These are phyloP conservation scores for Xylaria curta DNA, from an alignment of 495 filamentous ascomycete species.

Conservation along the genomic window DNA sequence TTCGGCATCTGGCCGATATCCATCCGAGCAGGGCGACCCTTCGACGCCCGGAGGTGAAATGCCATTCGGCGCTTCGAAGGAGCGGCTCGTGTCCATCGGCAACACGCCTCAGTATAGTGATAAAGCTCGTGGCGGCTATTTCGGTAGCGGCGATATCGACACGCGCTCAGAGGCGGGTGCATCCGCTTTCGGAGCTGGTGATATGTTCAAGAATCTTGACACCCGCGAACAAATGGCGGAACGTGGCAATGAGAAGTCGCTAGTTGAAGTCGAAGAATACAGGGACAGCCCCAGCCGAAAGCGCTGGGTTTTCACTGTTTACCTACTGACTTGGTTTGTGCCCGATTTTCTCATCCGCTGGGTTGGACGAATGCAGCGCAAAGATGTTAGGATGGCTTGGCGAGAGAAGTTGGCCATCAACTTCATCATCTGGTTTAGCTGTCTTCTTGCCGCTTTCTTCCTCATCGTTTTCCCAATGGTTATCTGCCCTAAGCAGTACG, in stretches of 20 bases:
- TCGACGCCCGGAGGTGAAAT: conserved; percentile 41
- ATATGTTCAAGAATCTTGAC: conserved; percentile 98
- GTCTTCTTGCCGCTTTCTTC: conserved; percentile 82
- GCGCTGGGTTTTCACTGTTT: conserved; percentile 91
- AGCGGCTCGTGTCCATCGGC: conserved; percentile 64
- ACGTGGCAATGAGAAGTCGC: conserved; percentile 87
- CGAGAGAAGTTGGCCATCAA: conserved; percentile 98
- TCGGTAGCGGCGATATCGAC: conserved; percentile 83
- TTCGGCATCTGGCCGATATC: conserved; percentile 60
- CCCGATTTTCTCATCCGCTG: conserved; percentile 83
- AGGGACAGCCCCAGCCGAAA: conserved; percentile 81
- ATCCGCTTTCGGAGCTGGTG: conserved; percentile 85
- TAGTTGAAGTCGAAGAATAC: conserved; percentile 87
- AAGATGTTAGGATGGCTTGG: conserved; percentile 94
- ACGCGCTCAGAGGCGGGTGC: conserved; percentile 87
- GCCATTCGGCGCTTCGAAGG: conserved; percentile 70
- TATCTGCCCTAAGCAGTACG: conserved; percentile 89
- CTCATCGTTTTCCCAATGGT: conserved; percentile 83
- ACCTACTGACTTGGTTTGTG: conserved; percentile 81
- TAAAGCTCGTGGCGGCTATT: conserved; percentile 77
- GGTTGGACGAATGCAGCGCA: conserved; percentile 85
- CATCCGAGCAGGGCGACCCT: conserved; percentile 53
- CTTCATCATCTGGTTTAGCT: conserved; percentile 92
- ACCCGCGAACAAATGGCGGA: conserved; percentile 93
- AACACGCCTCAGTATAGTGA: conserved; percentile 73